These are phyloP conservation scores for Fraxinus xanthoxyloides DNA, from an alignment of 305 asterid species.

Conservation along the genomic window DNA sequence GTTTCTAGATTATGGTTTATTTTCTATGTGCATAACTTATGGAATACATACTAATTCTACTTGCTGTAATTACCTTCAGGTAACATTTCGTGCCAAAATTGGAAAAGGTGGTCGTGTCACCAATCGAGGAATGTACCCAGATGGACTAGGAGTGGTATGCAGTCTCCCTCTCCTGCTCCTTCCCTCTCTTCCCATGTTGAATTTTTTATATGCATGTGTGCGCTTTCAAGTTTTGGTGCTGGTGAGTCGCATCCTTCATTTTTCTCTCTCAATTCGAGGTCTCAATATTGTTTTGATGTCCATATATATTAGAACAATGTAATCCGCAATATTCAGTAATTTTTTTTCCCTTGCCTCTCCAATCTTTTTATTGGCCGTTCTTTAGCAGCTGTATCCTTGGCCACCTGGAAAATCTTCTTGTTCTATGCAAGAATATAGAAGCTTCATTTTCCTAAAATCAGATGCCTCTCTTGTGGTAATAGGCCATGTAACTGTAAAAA, in stretches of 20 bases:
- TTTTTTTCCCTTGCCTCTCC: background rate
- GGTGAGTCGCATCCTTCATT: background rate
- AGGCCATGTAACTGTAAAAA: background rate
- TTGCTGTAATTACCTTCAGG: conserved; percentile 36
- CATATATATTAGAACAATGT: background rate
- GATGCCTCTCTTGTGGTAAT: background rate
- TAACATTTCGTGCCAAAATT: conserved; percentile 87
- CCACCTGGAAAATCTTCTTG: background rate
- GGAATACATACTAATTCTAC: conserved; percentile 12
- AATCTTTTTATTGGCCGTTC: background rate
- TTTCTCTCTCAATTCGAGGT: background rate
- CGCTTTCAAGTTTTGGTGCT: background rate
- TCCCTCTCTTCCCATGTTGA: background rate
- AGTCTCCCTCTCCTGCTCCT: background rate
- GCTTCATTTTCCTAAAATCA: background rate
- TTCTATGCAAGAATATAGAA: background rate
- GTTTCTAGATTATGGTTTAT: conserved; percentile 34
- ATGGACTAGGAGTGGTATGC: conserved; percentile 87
- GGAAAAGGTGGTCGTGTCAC: conserved; percentile 66
- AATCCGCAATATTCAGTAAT: background rate
- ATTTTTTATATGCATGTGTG: background rate
- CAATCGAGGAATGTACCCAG: conserved; percentile 77
- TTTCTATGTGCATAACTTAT: conserved; percentile 5
- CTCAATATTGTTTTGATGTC: background rate
- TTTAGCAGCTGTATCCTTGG: background rate